Conservation (phyloP, 345 rosid species). For the Moricandia arvensis region DNA sequence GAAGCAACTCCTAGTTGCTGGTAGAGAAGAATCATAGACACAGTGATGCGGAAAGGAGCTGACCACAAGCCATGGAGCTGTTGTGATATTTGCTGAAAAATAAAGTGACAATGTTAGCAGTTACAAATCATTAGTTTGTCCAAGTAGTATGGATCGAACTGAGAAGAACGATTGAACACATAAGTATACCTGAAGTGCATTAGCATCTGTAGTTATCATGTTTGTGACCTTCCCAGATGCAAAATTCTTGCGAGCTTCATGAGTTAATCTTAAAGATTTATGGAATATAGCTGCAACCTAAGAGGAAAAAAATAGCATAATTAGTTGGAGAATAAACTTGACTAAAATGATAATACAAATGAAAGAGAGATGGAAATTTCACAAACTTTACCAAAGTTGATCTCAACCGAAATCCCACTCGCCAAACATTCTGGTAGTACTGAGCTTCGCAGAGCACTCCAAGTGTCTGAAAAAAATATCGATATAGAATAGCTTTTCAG, state of each 20-base stretch:
- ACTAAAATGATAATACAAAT: conserved; percentile 9
- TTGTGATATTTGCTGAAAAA: conserved; percentile 71
- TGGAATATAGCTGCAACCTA: conserved; percentile 95
- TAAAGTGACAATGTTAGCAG: conserved; percentile 10
- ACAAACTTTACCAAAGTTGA: conserved; percentile 72
- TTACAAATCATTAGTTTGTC: background rate
- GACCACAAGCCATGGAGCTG: conserved; percentile 93
- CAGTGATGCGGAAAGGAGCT: conserved; percentile 84
- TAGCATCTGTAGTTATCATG: conserved; percentile 95
- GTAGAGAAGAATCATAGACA: conserved; percentile 84
- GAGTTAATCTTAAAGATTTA: conserved; percentile 79
- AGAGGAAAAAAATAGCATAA: conserved; percentile 13
- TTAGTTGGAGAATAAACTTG: conserved; percentile 10
- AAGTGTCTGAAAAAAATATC: conserved; percentile 49
- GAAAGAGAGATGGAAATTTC: background rate
- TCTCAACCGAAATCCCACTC: conserved; percentile 84
- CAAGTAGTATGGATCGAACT: background rate
- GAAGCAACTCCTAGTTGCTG: conserved; percentile 91
- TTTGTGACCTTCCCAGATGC: conserved; percentile 89
- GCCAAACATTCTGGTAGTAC: conserved; percentile 76
- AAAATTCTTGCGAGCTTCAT: conserved; percentile 80
- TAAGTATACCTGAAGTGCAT: conserved; percentile 70
- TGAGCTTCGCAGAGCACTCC: conserved; percentile 83
- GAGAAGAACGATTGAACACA: background rate
- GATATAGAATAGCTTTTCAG: background rate